Evolutionary conservation across 768 basidiomycete genomes (phyloP), one percentile per base, ranked within the genome.

Genomic region (Suillus luteus): DNA sequence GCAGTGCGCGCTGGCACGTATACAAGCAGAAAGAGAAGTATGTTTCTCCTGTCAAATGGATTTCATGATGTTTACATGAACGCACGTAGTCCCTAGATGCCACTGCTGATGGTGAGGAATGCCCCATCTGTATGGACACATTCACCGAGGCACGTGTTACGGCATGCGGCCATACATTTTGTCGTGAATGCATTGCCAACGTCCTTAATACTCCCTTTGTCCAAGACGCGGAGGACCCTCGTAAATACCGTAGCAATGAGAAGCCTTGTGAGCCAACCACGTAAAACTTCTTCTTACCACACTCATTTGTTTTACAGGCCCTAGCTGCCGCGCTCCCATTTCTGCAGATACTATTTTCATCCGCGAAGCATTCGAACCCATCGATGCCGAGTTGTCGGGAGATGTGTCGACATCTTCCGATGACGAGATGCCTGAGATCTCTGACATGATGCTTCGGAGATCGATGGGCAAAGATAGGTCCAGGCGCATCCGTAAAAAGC

Each of bases 71-170:
- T 59, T 35, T 19, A 44, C 19, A 40, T 48, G 12, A 57, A 24
- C 51, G 7, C 64, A 88, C 51, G 7, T 65, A 88, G 85, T 83
- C 83, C 24, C 67, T 68, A 9, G 79, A 84, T 65, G 78, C 79
- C 1, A 82, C 85, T 27, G 79, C 81, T 11, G 85, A 86, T 49
- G 72, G 67, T 9, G 86, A 88, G 62, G 77, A 80, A 48, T 92
- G 91, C 67, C 81, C 87, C 0, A 84, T 92, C 61, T 91, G 90
- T 71, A 83, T 83, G 64, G 90, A 91, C 62, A 71, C 74, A 4
- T 78, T 85, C 69, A 81, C 78, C 1, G 79, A 85, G 60, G 77
- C 86, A 17, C 76, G 86, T 22, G 71, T 91, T 46, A 89, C 88
- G 0, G 67, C 78, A 0, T 92, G 91, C 68, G 71, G 72, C 1